Conservation (phyloP, 1,139 yeast genomes). For the Magnusiomyces ingens region DNA sequence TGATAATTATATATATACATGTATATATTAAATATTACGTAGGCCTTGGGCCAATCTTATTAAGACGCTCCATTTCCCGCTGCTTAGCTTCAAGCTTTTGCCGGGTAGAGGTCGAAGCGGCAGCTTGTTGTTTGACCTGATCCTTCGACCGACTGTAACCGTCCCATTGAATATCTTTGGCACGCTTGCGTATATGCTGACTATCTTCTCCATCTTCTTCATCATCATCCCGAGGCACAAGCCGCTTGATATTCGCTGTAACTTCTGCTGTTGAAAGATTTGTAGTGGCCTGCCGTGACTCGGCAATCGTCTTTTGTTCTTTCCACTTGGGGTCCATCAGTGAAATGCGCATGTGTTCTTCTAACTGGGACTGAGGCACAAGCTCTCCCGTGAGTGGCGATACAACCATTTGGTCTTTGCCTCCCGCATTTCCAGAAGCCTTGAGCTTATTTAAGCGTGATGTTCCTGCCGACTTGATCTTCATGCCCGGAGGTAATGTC, state of each 20-base stretch:
- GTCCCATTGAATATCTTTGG: conserved; percentile 28
- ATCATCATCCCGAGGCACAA: conserved; percentile 31
- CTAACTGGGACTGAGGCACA: conserved; percentile 67
- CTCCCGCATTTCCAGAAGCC: conserved; percentile 12
- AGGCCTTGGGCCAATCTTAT: conserved; percentile 25
- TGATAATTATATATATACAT: neutral
- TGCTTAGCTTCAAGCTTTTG: conserved; percentile 21
- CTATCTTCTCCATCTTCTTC: conserved; percentile 7
- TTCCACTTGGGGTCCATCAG: conserved; percentile 74
- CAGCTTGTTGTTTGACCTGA: conserved; percentile 25
- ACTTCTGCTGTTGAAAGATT: conserved; percentile 66
- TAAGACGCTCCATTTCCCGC: conserved; percentile 18
- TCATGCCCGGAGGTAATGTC: conserved; percentile 34
- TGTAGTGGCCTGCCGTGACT: conserved; percentile 53
- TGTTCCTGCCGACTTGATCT: conserved; percentile 63
- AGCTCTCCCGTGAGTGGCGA: conserved; percentile 71
- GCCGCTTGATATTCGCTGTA: conserved; percentile 62
- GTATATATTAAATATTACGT: neutral
- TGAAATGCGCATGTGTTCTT: conserved; percentile 63
- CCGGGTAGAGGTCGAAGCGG: conserved; percentile 20
- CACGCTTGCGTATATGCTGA: conserved; percentile 18
- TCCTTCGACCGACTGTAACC: conserved; percentile 24
- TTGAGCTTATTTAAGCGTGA: conserved; percentile 42
- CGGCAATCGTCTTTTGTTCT: conserved; percentile 56
- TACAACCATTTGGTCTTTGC: conserved; percentile 40